Evolutionary conservation across 805 yeast genomes (phyloP).

Genomic region (Millerozyma miso): DNA sequence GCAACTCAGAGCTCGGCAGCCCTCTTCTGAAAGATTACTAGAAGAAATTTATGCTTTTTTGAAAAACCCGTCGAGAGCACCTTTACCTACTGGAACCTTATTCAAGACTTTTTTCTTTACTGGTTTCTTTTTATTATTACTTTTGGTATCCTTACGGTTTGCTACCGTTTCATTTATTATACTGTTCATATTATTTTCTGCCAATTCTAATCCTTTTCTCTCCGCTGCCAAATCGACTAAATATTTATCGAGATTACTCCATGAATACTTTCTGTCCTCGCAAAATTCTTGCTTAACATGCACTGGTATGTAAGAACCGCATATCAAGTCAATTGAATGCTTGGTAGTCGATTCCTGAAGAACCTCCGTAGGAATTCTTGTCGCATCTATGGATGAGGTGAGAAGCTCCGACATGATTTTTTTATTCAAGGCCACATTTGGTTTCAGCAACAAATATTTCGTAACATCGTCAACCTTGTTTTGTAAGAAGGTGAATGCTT

Average conservation of each 20-base stretch:
- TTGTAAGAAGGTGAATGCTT: slow-evolving; percentile 35
- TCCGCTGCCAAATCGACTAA: slow-evolving; percentile 12
- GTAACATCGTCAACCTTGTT: slow-evolving; percentile 30
- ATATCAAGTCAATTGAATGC: slow-evolving; percentile 45
- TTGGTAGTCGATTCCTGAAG: slow-evolving; percentile 34
- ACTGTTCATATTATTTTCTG: slow-evolving; percentile 24
- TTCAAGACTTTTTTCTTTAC: slow-evolving; percentile 23
- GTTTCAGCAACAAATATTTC: slow-evolving; percentile 6
- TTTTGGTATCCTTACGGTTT: slow-evolving; percentile 18
- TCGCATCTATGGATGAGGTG: slow-evolving; percentile 14
- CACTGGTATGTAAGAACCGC: slow-evolving; percentile 36
- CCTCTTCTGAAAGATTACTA: too few species aligned
- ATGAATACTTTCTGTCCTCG: slow-evolving; percentile 15
- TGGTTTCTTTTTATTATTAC: slow-evolving; percentile 17
- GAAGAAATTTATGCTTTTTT: slow-evolving; percentile 35
- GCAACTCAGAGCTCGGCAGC: too few species aligned
- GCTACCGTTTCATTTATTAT: slow-evolving; percentile 15
- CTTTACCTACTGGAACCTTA: slow-evolving; percentile 53
- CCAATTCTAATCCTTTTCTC: slow-evolving; percentile 18
- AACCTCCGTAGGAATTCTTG: slow-evolving; percentile 26
- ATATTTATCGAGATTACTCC: slow-evolving; percentile 15
- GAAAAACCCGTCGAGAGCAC: slow-evolving; percentile 70
- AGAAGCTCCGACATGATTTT: slow-evolving; percentile 17
- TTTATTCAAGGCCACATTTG: slow-evolving; percentile 12
- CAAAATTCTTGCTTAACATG: slow-evolving; percentile 21